These are phyloP conservation scores for Tanacetum coccineum DNA, from an alignment of 129 eudicot genomes.

Conservation along the genomic window DNA sequence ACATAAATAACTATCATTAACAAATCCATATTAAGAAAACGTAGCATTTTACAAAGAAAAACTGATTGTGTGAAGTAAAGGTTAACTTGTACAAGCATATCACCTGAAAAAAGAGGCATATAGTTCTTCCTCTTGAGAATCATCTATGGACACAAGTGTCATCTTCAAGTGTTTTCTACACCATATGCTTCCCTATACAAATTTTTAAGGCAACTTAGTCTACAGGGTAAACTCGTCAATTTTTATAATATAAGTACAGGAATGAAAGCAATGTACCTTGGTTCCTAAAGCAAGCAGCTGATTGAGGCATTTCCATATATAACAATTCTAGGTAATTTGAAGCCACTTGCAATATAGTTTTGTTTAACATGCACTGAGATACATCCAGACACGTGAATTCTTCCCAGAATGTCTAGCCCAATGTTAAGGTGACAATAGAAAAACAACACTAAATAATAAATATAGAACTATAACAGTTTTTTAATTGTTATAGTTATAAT, in stretches of 20 bases:
- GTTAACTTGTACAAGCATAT: background rate
- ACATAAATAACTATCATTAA: background rate
- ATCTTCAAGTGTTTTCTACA: conserved; percentile 81
- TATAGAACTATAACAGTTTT: background rate
- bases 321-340: conserved; percentile 60
- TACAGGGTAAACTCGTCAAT: conserved; percentile 2
- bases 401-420: conserved; percentile 74
- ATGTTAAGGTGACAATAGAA: conserved; percentile 42
- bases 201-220: conserved; percentile 12
- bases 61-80: background rate
- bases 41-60: background rate
- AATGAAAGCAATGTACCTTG: conserved; percentile 36
- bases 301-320: no score
- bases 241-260: background rate
- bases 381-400: conserved; percentile 88
- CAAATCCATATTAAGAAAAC: conserved; percentile 3
- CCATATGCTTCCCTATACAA: conserved; percentile 64
- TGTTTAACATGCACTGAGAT: conserved; percentile 88
- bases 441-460: conserved; percentile 1
- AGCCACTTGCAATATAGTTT: conserved; percentile 69
- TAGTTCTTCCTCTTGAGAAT: conserved; percentile 90
- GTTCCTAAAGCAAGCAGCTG: conserved; percentile 59
- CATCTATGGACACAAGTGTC: conserved; percentile 84
- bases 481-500: background rate
- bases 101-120: conserved; percentile 60